Conservation (phyloP, 208 protist species). For the Wallacemonas sp. region DNA sequence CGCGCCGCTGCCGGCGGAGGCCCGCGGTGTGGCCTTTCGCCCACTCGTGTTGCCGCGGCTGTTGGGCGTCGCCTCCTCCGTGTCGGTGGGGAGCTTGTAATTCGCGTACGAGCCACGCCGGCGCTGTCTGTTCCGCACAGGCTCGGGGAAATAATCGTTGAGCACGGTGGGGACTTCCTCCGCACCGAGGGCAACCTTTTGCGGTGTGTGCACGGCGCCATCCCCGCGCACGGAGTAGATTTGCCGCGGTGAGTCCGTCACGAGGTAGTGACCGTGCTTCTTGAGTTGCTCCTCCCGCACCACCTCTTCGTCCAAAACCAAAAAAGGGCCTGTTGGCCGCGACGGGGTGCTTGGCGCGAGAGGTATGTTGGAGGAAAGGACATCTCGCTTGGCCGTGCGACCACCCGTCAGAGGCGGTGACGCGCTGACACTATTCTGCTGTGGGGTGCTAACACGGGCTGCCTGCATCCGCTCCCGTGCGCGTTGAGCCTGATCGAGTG, state of each 20-base stretch:
- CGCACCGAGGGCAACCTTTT: conserved; percentile 7
- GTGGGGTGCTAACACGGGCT: neutral
- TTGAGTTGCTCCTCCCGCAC: conserved; percentile 1
- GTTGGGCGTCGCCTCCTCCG: neutral
- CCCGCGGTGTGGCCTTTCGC: neutral
- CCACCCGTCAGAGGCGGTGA: neutral
- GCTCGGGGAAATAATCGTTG: conserved; percentile 24
- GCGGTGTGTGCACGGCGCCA: conserved; percentile 1
- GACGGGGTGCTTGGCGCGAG: neutral
- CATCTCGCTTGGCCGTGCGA: neutral
- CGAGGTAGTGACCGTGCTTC: conserved; percentile 3
- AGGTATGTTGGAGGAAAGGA: conserved; percentile 3
- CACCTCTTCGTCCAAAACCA: neutral
- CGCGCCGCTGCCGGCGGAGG: neutral
- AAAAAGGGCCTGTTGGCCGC: neutral
- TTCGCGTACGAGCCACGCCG: conserved; percentile 15
- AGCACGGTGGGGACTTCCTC: conserved; percentile 5
- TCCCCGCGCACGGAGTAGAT: conserved; percentile 12
- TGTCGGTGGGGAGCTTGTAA: neutral
- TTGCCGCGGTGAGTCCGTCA: neutral
- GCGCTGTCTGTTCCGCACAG: conserved; percentile 18
- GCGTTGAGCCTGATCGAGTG: conserved; percentile 5
- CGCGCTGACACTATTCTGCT: neutral
- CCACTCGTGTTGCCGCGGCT: neutral
- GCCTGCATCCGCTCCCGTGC: conserved; percentile 1